phyloP scores from a whole-genome alignment of 305 asterid genomes.

The Lippia alba region DNA sequence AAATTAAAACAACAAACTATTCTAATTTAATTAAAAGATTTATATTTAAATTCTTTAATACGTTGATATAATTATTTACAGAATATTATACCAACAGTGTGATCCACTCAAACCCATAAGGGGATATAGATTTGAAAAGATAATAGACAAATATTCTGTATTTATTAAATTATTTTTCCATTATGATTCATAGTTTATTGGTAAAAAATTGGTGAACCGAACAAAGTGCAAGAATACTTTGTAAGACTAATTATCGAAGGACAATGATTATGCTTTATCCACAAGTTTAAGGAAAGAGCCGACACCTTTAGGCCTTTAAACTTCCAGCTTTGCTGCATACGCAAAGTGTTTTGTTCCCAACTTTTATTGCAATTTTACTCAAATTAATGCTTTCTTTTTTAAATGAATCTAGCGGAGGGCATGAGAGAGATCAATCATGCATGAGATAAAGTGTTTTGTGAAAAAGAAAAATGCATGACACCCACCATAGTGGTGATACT shows the following conservation, averaged over 20 bases:
- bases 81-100: too few relatives aligned
- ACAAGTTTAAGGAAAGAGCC: constrained; percentile 4
- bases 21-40: too few relatives aligned
- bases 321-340: background rate
- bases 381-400: constrained; percentile 17
- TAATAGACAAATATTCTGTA: too few relatives aligned
- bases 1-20: too few relatives aligned
- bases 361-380: background rate
- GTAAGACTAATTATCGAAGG: background rate
- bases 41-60: too few relatives aligned
- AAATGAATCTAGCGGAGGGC: background rate
- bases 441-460: constrained; percentile 27
- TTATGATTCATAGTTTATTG: too few relatives aligned
- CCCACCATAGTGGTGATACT: constrained; percentile 21
- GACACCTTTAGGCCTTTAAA: constrained; percentile 5
- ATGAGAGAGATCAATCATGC: constrained; percentile 14
- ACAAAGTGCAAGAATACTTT: background rate
- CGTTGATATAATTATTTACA: too few relatives aligned
- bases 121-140: too few relatives aligned
- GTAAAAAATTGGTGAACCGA: background rate
- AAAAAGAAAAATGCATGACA: constrained; percentile 21
- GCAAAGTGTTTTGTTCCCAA: constrained; percentile 12
- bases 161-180: too few relatives aligned
- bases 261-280: background rate
- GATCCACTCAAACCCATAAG: too few relatives aligned